Evolutionary conservation across 768 basidiomycete genomes (phyloP).

Genomic region (Daedaleopsis sinensis): DNA sequence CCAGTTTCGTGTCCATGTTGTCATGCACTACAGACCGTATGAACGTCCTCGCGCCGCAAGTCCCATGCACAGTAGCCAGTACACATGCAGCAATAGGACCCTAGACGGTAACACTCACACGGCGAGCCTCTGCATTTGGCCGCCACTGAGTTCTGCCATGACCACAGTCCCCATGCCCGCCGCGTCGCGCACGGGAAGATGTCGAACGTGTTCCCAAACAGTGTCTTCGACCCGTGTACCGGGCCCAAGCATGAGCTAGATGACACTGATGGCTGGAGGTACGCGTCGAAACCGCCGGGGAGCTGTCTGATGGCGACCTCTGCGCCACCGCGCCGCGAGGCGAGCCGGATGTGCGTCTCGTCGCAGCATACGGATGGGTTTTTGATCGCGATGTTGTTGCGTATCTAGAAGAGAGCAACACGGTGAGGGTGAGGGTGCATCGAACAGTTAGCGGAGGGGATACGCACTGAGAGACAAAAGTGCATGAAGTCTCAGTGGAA

Average conservation of each 20-base stretch:
- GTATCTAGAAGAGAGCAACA: constrained; percentile 47
- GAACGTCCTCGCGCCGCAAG: too few species aligned
- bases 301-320: constrained; percentile 62
- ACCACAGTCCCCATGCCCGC: too few species aligned
- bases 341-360: constrained; percentile 59
- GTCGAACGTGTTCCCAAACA: constrained; percentile 62
- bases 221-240: constrained; percentile 59
- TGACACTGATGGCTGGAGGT: constrained; percentile 66
- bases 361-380: constrained; percentile 58
- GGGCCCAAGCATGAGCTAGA: constrained; percentile 66
- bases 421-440: not conserved
- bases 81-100: not conserved
- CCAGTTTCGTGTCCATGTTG: too few species aligned
- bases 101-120: constrained; percentile 12
- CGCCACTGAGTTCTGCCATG: too few species aligned
- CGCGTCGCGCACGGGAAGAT: constrained; percentile 34
- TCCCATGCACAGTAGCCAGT: too few species aligned
- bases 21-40: too few species aligned
- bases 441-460: constrained; percentile 74
- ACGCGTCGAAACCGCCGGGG: constrained; percentile 69
- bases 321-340: constrained; percentile 73
- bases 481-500: constrained; percentile 80
- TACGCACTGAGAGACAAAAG: constrained; percentile 74
- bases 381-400: constrained; percentile 77
- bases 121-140: too few species aligned